phyloP scores from a whole-genome alignment of 2,329 filamentous ascomycete genomes.

The Beauveria medogensis region DNA sequence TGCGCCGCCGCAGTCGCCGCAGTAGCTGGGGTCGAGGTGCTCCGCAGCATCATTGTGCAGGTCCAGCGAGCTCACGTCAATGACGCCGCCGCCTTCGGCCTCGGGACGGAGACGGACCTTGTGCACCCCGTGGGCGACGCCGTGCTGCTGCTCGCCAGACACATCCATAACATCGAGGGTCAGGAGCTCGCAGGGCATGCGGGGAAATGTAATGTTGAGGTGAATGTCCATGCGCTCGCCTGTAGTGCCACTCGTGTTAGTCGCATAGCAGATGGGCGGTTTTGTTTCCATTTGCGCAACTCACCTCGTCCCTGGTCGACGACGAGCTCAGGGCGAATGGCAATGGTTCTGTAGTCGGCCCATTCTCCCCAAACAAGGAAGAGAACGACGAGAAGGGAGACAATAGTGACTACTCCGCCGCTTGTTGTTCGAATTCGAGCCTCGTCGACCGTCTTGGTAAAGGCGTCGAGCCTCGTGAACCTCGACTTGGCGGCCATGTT shows the following conservation, averaged over 20 bases:
- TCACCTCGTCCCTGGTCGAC: constrained; percentile 93
- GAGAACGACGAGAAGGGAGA: constrained; percentile 78
- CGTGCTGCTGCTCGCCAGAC: constrained; percentile 91
- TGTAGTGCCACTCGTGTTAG: constrained; percentile 28
- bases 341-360: constrained; percentile 79
- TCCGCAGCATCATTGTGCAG: constrained; percentile 58
- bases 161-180: constrained; percentile 99
- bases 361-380: constrained; percentile 94
- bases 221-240: constrained; percentile 99
- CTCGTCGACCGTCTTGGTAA: constrained; percentile 98
- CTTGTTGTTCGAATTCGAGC: constrained; percentile 92
- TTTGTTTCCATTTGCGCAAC: constrained; percentile 14
- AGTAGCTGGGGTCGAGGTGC: constrained; percentile 88
- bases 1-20: constrained; percentile 87
- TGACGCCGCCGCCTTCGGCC: constrained; percentile 65
- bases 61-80: constrained; percentile 60
- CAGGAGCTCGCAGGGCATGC: constrained; percentile 86
- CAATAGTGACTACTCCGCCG: constrained; percentile 88
- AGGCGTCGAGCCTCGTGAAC: constrained; percentile 95
- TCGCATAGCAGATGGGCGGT: not conserved
- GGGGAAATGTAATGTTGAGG: constrained; percentile 92
- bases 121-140: constrained; percentile 83
- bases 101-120: constrained; percentile 75
- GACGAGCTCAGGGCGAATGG: constrained; percentile 84
- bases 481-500: constrained; percentile 83